These are phyloP conservation scores for Tylopilus felleus DNA, from an alignment of 768 basidiomycete genomes.

Conservation along the genomic window DNA sequence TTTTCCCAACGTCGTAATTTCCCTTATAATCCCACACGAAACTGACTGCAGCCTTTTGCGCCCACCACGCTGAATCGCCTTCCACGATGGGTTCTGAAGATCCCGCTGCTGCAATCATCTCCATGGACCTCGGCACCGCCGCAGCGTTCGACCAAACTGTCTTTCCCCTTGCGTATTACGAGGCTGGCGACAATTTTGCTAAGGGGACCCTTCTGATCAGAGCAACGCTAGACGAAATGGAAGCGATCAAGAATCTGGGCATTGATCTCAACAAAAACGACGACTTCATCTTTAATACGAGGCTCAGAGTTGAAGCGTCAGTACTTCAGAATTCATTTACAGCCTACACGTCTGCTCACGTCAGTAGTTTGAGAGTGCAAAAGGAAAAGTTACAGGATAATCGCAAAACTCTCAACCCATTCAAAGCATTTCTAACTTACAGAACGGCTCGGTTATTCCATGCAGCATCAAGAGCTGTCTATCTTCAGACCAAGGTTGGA, in stretches of 20 bases:
- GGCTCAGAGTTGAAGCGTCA: not conserved
- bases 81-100: not conserved
- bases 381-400: not conserved
- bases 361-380: not conserved
- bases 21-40: not conserved
- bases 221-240: slow-evolving; percentile 10
- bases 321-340: too few relatives aligned
- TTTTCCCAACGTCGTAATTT: not conserved
- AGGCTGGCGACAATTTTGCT: not conserved
- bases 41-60: not conserved
- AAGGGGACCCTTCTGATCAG: slow-evolving; percentile 1
- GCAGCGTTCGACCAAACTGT: not conserved
- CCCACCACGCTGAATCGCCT: not conserved
- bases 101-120: not conserved
- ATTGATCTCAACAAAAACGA: not conserved
- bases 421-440: not conserved
- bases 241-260: not conserved
- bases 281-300: not conserved
- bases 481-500: not conserved
- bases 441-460: not conserved
- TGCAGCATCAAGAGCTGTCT: not conserved
- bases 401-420: not conserved
- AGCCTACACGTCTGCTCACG: too few relatives aligned
- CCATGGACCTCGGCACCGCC: not conserved
- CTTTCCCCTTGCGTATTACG: slow-evolving; percentile 9